A percentile compares a stretch with the other conserved stretches of the same genome.
Conservation (phyloP, 352 stramenopile genomes). For the Globisporangium heterothallicum region DNA sequence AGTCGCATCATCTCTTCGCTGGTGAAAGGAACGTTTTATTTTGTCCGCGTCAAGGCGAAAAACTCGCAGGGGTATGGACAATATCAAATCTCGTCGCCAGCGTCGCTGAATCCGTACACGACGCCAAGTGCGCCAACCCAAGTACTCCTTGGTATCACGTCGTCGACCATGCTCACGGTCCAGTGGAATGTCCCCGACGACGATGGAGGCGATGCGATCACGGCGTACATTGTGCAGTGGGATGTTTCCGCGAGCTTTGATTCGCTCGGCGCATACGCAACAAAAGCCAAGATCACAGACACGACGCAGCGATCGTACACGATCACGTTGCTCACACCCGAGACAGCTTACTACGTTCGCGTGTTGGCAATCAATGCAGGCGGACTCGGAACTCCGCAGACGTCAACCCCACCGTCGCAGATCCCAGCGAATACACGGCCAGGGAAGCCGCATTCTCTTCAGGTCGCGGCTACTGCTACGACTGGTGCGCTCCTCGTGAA, state of each 20-base stretch:
- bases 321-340: conserved; percentile 78
- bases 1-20: conserved; percentile 49
- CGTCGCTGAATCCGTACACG: conserved; percentile 89
- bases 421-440: conserved; percentile 49
- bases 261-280: conserved; percentile 59
- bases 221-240: conserved; percentile 90
- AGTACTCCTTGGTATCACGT: conserved; percentile 67
- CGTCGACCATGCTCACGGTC: conserved; percentile 90
- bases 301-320: conserved; percentile 66
- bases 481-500: conserved; percentile 39
- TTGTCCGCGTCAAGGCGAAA: conserved; percentile 55
- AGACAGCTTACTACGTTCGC: conserved; percentile 84
- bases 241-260: conserved; percentile 87
- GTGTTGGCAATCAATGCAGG: conserved; percentile 76
- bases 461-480: conserved; percentile 21
- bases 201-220: conserved; percentile 87
- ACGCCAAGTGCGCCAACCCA: conserved; percentile 84
- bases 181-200: conserved; percentile 78
- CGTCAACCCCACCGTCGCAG: conserved; percentile 37
- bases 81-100: conserved; percentile 85
- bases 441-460: conserved; percentile 62
- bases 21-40: conserved; percentile 66
- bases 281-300: conserved; percentile 52
- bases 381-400: conserved; percentile 53
- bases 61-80: conserved; percentile 74